Percentiles rank a stretch among this genome's conserved stretches.
These are phyloP conservation scores for Boletellus emodensis DNA, from an alignment of 768 basidiomycete species.

Conservation along the genomic window DNA sequence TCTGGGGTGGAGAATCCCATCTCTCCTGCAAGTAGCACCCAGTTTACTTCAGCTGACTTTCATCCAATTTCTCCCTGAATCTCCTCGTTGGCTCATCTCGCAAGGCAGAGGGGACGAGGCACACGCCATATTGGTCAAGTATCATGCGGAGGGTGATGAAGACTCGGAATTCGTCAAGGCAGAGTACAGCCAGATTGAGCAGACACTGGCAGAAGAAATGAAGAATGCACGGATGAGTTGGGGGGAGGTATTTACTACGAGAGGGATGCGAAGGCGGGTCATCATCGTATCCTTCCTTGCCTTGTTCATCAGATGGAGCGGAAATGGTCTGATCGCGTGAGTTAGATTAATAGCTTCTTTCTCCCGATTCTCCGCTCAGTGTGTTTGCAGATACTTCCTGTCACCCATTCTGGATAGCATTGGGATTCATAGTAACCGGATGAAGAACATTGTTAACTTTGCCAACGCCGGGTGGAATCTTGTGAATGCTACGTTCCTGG, in stretches of 20 bases:
- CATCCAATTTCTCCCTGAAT: conserved; percentile 59
- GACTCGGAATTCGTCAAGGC: conserved; percentile 52
- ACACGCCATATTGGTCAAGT: conserved; percentile 45
- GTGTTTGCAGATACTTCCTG: conserved; percentile 5
- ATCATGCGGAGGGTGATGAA: conserved; percentile 57
- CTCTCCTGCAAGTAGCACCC: conserved; percentile 54
- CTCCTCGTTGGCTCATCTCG: conserved; percentile 61
- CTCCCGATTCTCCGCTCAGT: neutral
- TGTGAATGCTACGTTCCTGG: conserved; percentile 1
- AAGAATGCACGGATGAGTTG: neutral
- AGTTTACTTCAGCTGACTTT: conserved; percentile 51
- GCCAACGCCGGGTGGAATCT: conserved; percentile 10
- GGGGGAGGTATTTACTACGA: conserved; percentile 1
- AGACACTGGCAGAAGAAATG: conserved; percentile 40
- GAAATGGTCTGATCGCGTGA: conserved; percentile 11
- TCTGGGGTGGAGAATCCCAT: conserved; percentile 69
- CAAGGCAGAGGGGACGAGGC: conserved; percentile 52
- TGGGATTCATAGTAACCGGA: conserved; percentile 18
- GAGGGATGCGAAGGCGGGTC: conserved; percentile 18
- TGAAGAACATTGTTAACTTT: conserved; percentile 16
- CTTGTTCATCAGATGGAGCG: conserved; percentile 13
- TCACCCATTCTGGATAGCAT: conserved; percentile 14
- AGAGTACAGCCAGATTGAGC: conserved; percentile 53
- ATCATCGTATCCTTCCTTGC: conserved; percentile 10
- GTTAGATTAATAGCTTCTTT: neutral